Base-by-base conservation (phyloP, 306 rosid genomes). In the Sophora flavescens region DNA sequence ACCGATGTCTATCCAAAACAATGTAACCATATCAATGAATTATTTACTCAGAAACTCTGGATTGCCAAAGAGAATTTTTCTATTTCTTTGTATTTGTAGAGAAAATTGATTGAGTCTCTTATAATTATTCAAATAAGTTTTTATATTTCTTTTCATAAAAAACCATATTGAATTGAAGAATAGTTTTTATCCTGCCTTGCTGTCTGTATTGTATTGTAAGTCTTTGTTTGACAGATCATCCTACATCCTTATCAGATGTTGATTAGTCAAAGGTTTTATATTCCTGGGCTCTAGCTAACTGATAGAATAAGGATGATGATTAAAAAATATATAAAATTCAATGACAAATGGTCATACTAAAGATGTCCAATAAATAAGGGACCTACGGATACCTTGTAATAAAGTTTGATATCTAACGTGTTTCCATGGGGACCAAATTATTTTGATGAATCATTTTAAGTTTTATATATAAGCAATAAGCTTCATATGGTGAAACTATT, bases 361-460 rank as follows among this genome's bases (percentile, higher is more conserved):
- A 42, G 15, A 65, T 18, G 18, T 8, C 70, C 17, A 65, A 18
- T 18, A 18, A 42, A 63, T 38, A 17, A 17, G 17, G 6, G 3
- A 2, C 4, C 8, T 60, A 2, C 18, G 14, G 17, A 42, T 16
- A 15, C 17, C 9, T 60, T 44, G 11, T 44, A 12, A 39, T 42
- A 1, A 26, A 41, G 42, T 41, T 42, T 58, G 15, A 30, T 8
- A 18, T 33, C 61, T 60, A 74, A 60, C 42, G 48, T 45, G 72
- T 14, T 76, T 39, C 74, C 68, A 66, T 50, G 45, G 33, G 35
- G 51, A 41, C 66, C 81, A 66, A 1, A 53, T 6, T 52, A 47
- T 38, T 65, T 51, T 17, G 13, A 13, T 35, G 38, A 33, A 50
- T 50, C 36, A 22, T 22, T 22, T 22, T 22, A 0, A 22, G 22